Conservation (phyloP, 2,329 filamentous ascomycete genomes). For the Byssochlamys sp. region DNA sequence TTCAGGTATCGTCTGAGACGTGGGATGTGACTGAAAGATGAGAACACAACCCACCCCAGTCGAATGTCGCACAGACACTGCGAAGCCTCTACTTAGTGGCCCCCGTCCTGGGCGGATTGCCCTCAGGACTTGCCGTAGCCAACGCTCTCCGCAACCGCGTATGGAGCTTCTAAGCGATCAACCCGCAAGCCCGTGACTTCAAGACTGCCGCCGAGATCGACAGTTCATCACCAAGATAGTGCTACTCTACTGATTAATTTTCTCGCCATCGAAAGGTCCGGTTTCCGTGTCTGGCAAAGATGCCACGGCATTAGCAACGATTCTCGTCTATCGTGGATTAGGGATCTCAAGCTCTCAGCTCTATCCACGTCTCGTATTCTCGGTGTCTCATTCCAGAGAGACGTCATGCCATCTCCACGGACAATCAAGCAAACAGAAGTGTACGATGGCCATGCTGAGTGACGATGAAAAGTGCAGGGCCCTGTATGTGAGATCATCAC, state of each 20-base stretch:
- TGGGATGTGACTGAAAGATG: background rate
- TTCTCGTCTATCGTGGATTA: background rate
- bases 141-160: background rate
- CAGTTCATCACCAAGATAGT: too few relatives aligned
- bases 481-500: background rate
- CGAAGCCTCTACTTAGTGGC: background rate
- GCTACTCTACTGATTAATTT: background rate
- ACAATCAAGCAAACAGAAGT: background rate
- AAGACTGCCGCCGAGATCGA: background rate
- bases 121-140: background rate
- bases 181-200: background rate
- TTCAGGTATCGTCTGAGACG: background rate
- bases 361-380: background rate
- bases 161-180: background rate
- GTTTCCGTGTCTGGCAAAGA: background rate
- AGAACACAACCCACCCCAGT: background rate
- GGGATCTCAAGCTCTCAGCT: background rate
- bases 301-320: background rate
- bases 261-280: background rate
- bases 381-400: background rate
- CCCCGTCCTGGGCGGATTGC: background rate
- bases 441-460: background rate
- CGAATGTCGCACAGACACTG: background rate
- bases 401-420: background rate
- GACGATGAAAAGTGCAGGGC: background rate